These are phyloP conservation scores for Austropuccinia psidii DNA, from an alignment of 1,284 basidiomycete genomes.

Conservation along the genomic window DNA sequence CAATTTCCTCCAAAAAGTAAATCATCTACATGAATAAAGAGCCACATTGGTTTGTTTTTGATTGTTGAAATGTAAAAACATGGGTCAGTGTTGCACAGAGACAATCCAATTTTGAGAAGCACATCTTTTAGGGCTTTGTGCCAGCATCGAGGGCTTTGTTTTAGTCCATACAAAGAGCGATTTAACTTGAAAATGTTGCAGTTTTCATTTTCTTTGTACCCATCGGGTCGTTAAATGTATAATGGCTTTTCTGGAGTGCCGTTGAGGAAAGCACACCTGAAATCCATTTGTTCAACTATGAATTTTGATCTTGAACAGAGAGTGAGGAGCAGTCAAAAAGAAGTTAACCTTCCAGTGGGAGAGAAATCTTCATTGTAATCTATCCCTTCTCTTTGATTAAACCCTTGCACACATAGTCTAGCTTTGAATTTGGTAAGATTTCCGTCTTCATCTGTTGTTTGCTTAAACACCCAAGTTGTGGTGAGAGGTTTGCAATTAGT, in stretches of 20 bases:
- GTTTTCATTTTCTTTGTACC: too few species aligned
- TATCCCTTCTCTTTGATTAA: too few species aligned
- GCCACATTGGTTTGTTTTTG: not conserved
- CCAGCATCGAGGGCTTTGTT: conserved; percentile 12
- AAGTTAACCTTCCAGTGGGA: too few species aligned
- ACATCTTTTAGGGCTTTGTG: not conserved
- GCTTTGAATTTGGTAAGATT: not conserved
- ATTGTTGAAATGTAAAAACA: not conserved
- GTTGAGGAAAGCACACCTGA: too few species aligned
- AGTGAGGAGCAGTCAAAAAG: too few species aligned
- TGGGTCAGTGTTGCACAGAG: not conserved
- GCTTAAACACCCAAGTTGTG: conserved; percentile 5
- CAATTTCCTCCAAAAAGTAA: not conserved
- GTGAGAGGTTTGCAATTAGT: not conserved
- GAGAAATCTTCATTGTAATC: too few species aligned
- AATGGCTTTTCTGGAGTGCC: too few species aligned
- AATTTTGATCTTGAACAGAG: too few species aligned
- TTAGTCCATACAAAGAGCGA: not conserved
- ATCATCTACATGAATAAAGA: conserved; percentile 12
- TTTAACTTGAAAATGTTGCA: not conserved
- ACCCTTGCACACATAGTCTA: conserved; percentile 1
- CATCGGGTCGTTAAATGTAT: too few species aligned
- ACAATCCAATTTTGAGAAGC: not conserved
- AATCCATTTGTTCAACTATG: too few species aligned
- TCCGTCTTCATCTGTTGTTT: not conserved